Evolutionary conservation across 225 moss, liverwort and hornwort species (phyloP).

Genomic region (Straminergon stramineum): DNA sequence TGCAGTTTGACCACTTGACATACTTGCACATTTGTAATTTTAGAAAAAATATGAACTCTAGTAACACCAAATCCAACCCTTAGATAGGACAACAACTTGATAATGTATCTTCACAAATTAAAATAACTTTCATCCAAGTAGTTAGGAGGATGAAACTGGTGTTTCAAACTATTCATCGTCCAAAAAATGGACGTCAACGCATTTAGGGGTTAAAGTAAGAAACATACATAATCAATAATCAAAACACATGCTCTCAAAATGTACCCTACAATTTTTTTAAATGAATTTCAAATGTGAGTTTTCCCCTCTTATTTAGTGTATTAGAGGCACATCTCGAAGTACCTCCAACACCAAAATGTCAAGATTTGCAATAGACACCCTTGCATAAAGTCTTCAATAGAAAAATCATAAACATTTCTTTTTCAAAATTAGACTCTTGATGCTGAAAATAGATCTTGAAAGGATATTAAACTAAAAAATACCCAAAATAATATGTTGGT

Average conservation of each 20-base stretch:
- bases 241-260: neutral
- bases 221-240: accelerated
- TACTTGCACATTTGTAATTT: too few species aligned
- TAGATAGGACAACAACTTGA: too few species aligned
- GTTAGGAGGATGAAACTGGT: too few species aligned
- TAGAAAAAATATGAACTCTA: too few species aligned
- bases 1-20: too few species aligned
- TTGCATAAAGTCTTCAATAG: neutral
- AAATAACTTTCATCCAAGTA: too few species aligned
- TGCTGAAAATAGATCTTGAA: neutral
- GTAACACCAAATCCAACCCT: too few species aligned
- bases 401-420: neutral
- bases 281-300: neutral
- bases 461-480: neutral
- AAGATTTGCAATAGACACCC: neutral
- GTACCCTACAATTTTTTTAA: neutral
- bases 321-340: neutral
- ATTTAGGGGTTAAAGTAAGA: neutral
- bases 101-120: too few species aligned
- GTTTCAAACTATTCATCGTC: too few species aligned
- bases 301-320: accelerated
- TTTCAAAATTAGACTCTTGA: neutral
- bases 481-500: neutral
- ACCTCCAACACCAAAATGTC: neutral
- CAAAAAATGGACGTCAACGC: too few species aligned